Evolutionary conservation across 2,329 filamentous ascomycete genomes (phyloP), one percentile per base, ranked within the genome.

Genomic region (Pestalotiopsis sp.): DNA sequence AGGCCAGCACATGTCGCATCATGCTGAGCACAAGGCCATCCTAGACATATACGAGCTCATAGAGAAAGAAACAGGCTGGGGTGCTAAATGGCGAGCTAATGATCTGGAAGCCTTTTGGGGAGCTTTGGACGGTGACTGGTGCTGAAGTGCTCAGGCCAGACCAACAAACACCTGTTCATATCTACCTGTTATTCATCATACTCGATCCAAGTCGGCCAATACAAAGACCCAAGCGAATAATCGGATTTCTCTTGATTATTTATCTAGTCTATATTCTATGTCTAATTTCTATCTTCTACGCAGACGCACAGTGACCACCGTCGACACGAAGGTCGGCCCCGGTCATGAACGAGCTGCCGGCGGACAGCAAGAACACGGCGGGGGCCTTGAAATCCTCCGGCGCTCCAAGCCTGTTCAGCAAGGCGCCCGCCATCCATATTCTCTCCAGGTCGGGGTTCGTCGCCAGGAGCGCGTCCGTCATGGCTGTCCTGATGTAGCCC

Each of bases 311-410:
- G 74, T 90, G 87, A 1, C 88, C 88, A 65, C 88, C 88, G 74
- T 90, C 87, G 45, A 90, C 85, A 17, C 87, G 75, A 71, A 90
- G 72, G 59, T 88, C 86, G 13, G 84, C 82, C 0, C 87, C 88
- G 0, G 88, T 89, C 82, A 90, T 88, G 72, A 87, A 90, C 1
- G 81, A 82, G 71, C 85, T 87, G 0, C 86, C 87, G 70, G 86
- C 83, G 14, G 86, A 85, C n/a, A 89, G 72, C 63, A 89, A 80
- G 73, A 89, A 90, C 7, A 90, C 80, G 2, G 85, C 85, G 0
- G 85, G 84, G 0, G 86, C 87, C 69, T 88, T 84, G 74, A 89
- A 89, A 71, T 90, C 87, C 71, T 89, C 86, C 0, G 87, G 85
- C 7, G 80, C 81, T 4, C 87, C 87, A 59, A 89, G 73, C 31